Evolutionary conservation across 371 early-diverging fungal species (phyloP).

Genomic region (Thermomucor indicae-seudaticae): DNA sequence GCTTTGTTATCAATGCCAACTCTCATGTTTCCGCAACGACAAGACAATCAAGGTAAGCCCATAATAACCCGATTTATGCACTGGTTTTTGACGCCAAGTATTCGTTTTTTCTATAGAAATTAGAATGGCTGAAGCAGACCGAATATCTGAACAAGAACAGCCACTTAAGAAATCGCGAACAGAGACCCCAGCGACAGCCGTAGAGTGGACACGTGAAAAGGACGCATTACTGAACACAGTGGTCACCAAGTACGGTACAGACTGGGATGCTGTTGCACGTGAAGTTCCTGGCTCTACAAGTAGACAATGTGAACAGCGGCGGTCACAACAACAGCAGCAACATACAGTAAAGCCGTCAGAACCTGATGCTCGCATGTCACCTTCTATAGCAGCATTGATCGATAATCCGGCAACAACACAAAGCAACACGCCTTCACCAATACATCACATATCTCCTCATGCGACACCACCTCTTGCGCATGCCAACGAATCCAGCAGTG

Average conservation of each 20-base stretch:
- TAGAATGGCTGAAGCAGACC: conserved; percentile 1
- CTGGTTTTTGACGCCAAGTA: background rate
- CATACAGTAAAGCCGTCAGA: background rate
- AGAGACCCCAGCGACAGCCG: conserved; percentile 33
- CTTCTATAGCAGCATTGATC: conserved; percentile 41
- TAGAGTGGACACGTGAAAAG: conserved; percentile 39
- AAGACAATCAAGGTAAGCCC: conserved; percentile 7
- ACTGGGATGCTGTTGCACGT: conserved; percentile 34
- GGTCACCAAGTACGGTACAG: conserved; percentile 28
- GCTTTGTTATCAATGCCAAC: conserved; percentile 39
- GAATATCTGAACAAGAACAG: background rate
- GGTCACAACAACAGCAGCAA: conserved; percentile 1
- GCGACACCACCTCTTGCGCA: conserved; percentile 17
- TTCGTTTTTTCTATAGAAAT: background rate
- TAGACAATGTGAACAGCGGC: background rate
- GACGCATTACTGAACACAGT: conserved; percentile 27
- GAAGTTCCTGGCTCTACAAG: conserved; percentile 17
- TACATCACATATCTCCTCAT: conserved; percentile 17
- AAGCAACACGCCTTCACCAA: conserved; percentile 7
- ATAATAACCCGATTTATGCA: background rate
- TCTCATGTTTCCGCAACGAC: conserved; percentile 11
- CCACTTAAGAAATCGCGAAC: conserved; percentile 28
- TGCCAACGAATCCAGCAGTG: conserved; percentile 5
- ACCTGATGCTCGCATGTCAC: conserved; percentile 38
- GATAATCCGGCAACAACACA: conserved; percentile 10